Base-by-base conservation (phyloP, 2,329 filamentous ascomycete genomes). In the Sarocladium kiliense region DNA sequence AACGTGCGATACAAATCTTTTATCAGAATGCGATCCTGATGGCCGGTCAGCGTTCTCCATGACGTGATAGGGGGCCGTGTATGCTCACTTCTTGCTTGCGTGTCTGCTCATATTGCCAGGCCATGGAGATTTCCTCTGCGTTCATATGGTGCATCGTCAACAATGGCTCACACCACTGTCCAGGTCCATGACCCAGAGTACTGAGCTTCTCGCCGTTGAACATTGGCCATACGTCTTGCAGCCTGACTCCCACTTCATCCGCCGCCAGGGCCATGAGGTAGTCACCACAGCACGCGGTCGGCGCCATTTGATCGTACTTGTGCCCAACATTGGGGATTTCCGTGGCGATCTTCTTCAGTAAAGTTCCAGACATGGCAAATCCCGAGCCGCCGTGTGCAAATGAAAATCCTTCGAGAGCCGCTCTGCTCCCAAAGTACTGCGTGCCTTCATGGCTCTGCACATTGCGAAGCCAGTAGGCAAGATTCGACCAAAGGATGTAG, bases 321-420 rank as follows among this genome's bases (percentile, higher is more conserved):
- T 70, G 65, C 2, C 74, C 73, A 14, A 80, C 61, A 16, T 73
- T 70, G 0, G 69, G 71, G 34, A 77, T 71, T 25, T 70, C 61
- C 41, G 72, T 68, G 3, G 77, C 71, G 47, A 81, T 71, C 54
- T 71, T 70, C 59, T 75, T 70, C 63, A 86, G 68, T 3, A 82
- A 74, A 1, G 72, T 75, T 2, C 78, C 74, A 16, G 77, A 79
- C n/a, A 84, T 64, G 55, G 77, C 68, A 62, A 80, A 81, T n/a
- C 81, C 81, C 34, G 77, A 81, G 2, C 81, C 80, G 11, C 81
- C 80, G 60, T 84, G 80, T 14, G 77, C 80, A 60, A 84, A 84
- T 1, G 73, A 67, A 53, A 72, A 70, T 23, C 65, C 69, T 27
- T 68, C 67, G 53, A 79, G 66, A 55, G 73, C 77, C 51, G 77